Evolutionary conservation across 495 filamentous ascomycete genomes (phyloP), one percentile per base, ranked within the genome.

Genomic region (Cetradonia linearis): DNA sequence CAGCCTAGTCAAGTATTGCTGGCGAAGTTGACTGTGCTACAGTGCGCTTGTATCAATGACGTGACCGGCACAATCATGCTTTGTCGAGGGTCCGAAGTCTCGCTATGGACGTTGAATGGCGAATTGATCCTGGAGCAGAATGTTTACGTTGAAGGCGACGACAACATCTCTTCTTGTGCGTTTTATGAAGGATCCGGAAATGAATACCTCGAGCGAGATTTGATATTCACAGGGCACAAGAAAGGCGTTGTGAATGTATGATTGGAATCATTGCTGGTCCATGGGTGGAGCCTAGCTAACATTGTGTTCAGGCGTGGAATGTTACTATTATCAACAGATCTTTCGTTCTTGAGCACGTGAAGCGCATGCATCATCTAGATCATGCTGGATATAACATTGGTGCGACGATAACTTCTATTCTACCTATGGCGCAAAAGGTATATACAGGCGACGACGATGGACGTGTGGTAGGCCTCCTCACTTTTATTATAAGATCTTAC

Each of bases 391-490:
- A 77, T 34, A 92, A 94, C 64, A 81, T 84, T n/a, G 78, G 81
- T 48, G 85, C 85, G n/a, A 84, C 86, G 2, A 91, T 96, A 58
- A 95, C 88, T 28, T 91, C 86, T 63, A 88, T 98, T 56, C 76
- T 89, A 52, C 89, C 93, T 14, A 86, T 91, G 77, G 81, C 87
- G 63, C 82, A 84, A 62, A 79, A 85, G 58, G 86, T 97, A 14
- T 96, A 96, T 72, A 95, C 92, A 0, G 92, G 93, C 9, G 91
- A 96, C 74, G 92, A 95, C 60, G 83, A 86, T 46, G 91, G 91
- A 47, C 74, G 85, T 74, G 91, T 96, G 68, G 83, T 86, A 63
- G 74, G 82, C 78, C 59, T 49, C 38, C 42, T 20, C 25, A 27
- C 50, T 57, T 18, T 1, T 25, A 46, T 23, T 33, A 5, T 8